phyloP scores from a whole-genome alignment of 805 yeast species.

The Yarrowia sp. region DNA sequence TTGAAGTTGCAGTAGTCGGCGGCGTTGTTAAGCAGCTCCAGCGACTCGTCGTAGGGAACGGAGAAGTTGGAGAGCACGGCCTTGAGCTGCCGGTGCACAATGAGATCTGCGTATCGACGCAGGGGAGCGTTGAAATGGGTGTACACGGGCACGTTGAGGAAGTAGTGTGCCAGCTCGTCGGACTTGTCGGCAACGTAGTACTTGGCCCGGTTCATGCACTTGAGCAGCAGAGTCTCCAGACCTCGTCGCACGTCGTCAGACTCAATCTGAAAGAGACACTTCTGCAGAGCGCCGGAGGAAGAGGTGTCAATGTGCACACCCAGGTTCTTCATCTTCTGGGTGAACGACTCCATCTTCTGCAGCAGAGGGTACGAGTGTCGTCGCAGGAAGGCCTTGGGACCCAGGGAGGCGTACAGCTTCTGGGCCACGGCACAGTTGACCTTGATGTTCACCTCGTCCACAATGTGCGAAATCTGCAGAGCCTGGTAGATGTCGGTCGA shows the following conservation, averaged over 20 bases:
- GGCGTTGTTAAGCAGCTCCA: conserved; percentile 69
- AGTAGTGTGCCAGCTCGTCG: conserved; percentile 79
- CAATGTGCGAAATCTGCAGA: conserved; percentile 24
- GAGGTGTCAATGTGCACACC: conserved; percentile 71
- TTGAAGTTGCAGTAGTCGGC: conserved; percentile 95
- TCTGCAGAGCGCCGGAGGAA: conserved; percentile 71
- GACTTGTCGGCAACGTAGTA: conserved; percentile 56
- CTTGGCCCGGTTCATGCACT: conserved; percentile 84
- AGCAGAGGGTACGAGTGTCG: conserved; percentile 86
- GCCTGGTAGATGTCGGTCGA: conserved; percentile 74
- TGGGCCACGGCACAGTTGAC: conserved; percentile 89
- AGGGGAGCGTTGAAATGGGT: conserved; percentile 95
- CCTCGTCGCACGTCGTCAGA: conserved; percentile 71
- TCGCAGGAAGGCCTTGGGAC: conserved; percentile 82
- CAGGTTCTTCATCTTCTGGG: conserved; percentile 65
- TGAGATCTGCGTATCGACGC: conserved; percentile 88
- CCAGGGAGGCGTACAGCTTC: conserved; percentile 72
- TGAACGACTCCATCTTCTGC: conserved; percentile 79
- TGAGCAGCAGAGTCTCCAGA: conserved; percentile 77
- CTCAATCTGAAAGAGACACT: conserved; percentile 68
- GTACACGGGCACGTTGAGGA: conserved; percentile 81
- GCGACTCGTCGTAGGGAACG: conserved; percentile 50
- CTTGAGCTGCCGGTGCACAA: conserved; percentile 92
- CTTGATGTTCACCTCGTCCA: conserved; percentile 73
- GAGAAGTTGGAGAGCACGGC: conserved; percentile 56